These are phyloP conservation scores for Tolypocladium album DNA, from an alignment of 2,329 filamentous ascomycete genomes.

Conservation along the genomic window DNA sequence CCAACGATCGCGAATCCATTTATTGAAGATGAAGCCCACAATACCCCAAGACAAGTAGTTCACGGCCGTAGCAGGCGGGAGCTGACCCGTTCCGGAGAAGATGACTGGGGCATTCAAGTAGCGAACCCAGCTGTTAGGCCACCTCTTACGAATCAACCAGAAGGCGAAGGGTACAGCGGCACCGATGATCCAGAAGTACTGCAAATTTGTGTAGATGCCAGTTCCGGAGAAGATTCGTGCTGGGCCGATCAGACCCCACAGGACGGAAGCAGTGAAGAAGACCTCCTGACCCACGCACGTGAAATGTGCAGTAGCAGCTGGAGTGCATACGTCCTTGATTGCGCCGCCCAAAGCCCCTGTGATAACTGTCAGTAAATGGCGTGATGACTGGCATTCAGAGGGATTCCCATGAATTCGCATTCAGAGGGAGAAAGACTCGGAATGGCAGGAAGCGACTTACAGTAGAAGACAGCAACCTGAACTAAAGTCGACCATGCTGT, in stretches of 20 bases:
- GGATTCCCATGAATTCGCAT: background rate
- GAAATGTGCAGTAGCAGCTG: constrained; percentile 22
- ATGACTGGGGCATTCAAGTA: constrained; percentile 47
- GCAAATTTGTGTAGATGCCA: constrained; percentile 24
- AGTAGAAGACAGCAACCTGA: constrained; percentile 13
- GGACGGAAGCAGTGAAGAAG: constrained; percentile 27
- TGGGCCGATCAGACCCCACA: constrained; percentile 30
- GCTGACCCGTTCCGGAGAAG: constrained; percentile 39
- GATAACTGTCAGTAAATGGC: background rate
- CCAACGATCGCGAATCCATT: constrained; percentile 39
- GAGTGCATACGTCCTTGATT: constrained; percentile 25
- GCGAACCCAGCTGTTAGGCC: constrained; percentile 31
- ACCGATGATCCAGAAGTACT: constrained; percentile 30
- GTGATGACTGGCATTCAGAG: too few relatives aligned
- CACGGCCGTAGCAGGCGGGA: constrained; percentile 49
- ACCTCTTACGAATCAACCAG: constrained; percentile 24
- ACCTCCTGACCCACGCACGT: constrained; percentile 25
- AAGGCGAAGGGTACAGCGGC: constrained; percentile 21
- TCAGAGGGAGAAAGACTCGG: too few relatives aligned
- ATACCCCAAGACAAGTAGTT: constrained; percentile 49
- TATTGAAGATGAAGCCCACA: constrained; percentile 47
- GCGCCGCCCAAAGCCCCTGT: background rate
- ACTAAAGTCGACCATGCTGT: constrained; percentile 1
- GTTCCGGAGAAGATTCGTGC: constrained; percentile 23
- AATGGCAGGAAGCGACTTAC: background rate